A percentile compares a stretch with the other conserved stretches of the same genome.
Conservation (phyloP, 139 green algal genomes). For the Coelastrella sp. region DNA sequence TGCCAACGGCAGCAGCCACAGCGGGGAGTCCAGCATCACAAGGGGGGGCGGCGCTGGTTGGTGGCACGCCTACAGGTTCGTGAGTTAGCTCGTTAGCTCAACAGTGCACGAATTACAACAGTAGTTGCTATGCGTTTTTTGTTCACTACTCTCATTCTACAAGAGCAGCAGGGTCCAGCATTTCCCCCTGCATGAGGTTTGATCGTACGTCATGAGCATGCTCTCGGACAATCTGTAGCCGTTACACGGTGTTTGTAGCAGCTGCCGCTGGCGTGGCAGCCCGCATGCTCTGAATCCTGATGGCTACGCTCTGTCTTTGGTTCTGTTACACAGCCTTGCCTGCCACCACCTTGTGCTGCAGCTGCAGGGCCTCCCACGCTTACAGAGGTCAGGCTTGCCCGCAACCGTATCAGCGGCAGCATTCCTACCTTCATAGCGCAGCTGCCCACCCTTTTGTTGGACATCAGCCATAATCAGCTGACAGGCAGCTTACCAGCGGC, state of each 20-base stretch:
- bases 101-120: no score
- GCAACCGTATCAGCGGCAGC: constrained; percentile 44
- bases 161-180: no score
- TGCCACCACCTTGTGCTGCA: background rate
- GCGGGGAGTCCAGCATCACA: background rate
- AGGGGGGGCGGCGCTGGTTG: background rate
- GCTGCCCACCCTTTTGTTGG: background rate
- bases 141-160: no score
- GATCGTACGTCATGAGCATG: no score
- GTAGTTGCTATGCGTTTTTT: no score
- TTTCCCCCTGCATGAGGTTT: no score
- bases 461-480: constrained; percentile 15
- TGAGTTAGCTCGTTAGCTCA: no score
- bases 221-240: no score
- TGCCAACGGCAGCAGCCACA: background rate
- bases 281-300: no score
- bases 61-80: background rate
- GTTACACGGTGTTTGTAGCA: no score
- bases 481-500: constrained; percentile 15
- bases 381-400: background rate
- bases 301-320: no score
- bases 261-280: no score
- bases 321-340: background rate
- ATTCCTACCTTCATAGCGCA: background rate
- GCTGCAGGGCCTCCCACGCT: background rate